These are phyloP conservation scores for Pseudonectria foliicola DNA, from an alignment of 2,329 filamentous ascomycete species.

Conservation along the genomic window DNA sequence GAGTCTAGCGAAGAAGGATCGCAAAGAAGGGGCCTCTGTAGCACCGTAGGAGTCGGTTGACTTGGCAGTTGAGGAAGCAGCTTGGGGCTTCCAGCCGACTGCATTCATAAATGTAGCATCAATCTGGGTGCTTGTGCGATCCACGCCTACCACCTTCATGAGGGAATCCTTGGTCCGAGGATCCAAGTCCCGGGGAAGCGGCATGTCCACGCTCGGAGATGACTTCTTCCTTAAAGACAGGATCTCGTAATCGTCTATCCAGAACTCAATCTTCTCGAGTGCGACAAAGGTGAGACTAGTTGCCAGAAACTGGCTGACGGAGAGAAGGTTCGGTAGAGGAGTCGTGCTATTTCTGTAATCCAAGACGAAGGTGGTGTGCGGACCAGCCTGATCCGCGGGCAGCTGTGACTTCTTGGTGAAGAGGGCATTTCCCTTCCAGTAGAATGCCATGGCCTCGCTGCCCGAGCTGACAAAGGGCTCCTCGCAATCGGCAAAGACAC, in stretches of 20 bases:
- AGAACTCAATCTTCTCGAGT: constrained; percentile 79
- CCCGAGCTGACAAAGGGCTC: constrained; percentile 95
- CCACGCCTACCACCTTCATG: constrained; percentile 78
- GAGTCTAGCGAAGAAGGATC: constrained; percentile 76
- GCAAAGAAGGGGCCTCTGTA: constrained; percentile 52
- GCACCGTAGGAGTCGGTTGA: constrained; percentile 42
- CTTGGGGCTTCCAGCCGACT: constrained; percentile 70
- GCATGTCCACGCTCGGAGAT: constrained; percentile 65
- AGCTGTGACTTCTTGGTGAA: constrained; percentile 83
- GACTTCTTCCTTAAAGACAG: constrained; percentile 76
- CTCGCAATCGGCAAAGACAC: constrained; percentile 96
- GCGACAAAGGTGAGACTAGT: constrained; percentile 96
- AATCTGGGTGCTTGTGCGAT: constrained; percentile 83
- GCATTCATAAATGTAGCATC: constrained; percentile 85
- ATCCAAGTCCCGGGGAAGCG: constrained; percentile 71
- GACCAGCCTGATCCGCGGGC: constrained; percentile 56
- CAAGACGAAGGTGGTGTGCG: constrained; percentile 84
- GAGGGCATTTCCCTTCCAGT: constrained; percentile 97
- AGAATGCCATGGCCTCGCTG: constrained; percentile 91
- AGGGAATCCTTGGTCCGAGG: constrained; percentile 77
- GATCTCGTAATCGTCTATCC: constrained; percentile 80
- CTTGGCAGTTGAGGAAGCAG: constrained; percentile 32
- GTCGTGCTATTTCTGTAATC: constrained; percentile 88
- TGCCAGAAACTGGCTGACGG: constrained; percentile 83
- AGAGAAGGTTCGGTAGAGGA: constrained; percentile 77